Evolutionary conservation across 306 rosid genomes (phyloP).

Genomic region (Sechiopsis laciniata): DNA sequence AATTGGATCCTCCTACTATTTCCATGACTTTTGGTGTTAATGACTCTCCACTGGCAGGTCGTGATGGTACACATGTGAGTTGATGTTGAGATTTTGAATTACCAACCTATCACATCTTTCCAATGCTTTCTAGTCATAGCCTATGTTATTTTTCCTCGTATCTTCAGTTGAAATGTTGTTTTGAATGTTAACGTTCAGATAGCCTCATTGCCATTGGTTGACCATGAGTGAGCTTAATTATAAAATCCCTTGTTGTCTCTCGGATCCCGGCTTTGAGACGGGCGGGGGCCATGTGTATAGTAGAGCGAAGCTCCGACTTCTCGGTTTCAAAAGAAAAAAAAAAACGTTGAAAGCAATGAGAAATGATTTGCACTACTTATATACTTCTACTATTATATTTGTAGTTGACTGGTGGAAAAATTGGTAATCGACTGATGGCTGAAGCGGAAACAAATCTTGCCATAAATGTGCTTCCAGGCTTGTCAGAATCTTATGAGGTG

Average conservation of each 20-base stretch:
- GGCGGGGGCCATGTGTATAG: no score
- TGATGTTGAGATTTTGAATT: not conserved
- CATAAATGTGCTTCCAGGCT: conserved; percentile 90
- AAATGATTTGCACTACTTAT: not conserved
- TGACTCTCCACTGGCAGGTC: conserved; percentile 96
- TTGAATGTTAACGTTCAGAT: not conserved
- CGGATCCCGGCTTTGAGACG: no score
- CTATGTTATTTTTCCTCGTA: not conserved
- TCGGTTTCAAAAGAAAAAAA: no score
- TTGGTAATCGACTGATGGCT: conserved; percentile 79
- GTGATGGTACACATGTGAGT: conserved; percentile 94
- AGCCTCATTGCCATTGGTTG: no score
- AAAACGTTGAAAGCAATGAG: not conserved
- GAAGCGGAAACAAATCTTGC: conserved; percentile 99
- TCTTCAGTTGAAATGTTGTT: not conserved
- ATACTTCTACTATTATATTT: conserved; percentile 13
- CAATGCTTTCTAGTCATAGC: not conserved
- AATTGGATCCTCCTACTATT: conserved; percentile 96
- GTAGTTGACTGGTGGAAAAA: conserved; percentile 88
- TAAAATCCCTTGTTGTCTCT: no score
- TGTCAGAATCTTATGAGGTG: conserved; percentile 88
- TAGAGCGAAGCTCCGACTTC: no score
- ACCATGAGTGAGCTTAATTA: no score
- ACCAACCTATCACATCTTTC: not conserved
- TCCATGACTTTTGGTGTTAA: conserved; percentile 99